Conservation (phyloP, 306 rosid genomes). For the Fragaria vesca region DNA sequence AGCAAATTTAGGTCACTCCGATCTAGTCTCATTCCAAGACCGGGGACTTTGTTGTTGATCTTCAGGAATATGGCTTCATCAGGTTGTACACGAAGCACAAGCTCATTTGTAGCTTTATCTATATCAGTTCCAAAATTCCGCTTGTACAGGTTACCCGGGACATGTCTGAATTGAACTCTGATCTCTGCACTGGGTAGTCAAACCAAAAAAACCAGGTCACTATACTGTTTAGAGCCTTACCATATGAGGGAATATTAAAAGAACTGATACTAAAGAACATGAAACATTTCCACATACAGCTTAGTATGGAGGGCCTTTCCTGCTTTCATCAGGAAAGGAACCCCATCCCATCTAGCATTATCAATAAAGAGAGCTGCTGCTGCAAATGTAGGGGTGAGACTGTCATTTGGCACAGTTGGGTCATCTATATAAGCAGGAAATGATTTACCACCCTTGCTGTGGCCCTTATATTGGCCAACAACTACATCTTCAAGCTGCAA, state of each 20-base stretch:
- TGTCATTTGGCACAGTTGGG: conserved; percentile 73
- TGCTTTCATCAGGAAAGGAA: conserved; percentile 97
- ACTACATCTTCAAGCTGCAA: conserved; percentile 78
- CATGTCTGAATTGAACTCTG: conserved; percentile 95
- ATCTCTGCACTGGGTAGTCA: conserved; percentile 81
- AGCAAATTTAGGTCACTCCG: conserved; percentile 88
- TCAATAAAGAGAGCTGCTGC: conserved; percentile 87
- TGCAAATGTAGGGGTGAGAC: conserved; percentile 95
- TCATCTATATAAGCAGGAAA: conserved; percentile 79
- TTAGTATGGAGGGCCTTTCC: conserved; percentile 96
- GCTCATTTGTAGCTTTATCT: conserved; percentile 93
- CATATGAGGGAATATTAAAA: conserved; percentile 15
- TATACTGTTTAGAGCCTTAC: conserved; percentile 19
- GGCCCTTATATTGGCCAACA: conserved; percentile 92
- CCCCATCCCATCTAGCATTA: conserved; percentile 99
- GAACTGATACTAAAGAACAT: background rate
- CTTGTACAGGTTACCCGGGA: conserved; percentile 94
- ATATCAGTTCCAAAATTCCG: conserved; percentile 82
- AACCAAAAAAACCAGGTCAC: conserved; percentile 15
- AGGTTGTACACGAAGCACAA: conserved; percentile 95
- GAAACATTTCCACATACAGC: conserved; percentile 41
- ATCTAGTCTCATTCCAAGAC: conserved; percentile 96
- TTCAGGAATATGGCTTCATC: conserved; percentile 93
- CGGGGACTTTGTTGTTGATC: conserved; percentile 97
- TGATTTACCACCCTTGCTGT: conserved; percentile 67